Evolutionary conservation across 208 protist genomes (phyloP).

Genomic region (Phytomonas sp.): DNA sequence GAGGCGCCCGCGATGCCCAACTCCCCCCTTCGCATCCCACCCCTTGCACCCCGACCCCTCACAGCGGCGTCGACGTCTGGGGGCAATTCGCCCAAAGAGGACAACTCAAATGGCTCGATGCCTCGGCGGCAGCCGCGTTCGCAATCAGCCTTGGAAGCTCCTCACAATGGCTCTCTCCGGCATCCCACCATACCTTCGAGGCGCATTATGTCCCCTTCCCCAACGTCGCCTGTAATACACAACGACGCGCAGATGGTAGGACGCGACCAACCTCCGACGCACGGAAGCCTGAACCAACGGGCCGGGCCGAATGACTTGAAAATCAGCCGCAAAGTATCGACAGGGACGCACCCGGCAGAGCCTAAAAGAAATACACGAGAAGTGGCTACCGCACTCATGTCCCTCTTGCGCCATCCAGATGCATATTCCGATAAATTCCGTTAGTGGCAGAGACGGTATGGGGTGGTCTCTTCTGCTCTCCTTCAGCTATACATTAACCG

Average conservation of each 20-base stretch:
- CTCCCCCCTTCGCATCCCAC: not conserved
- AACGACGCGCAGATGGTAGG: not conserved
- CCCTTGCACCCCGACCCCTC: not conserved
- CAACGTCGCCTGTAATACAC: not conserved
- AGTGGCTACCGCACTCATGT: slow-evolving; percentile 7
- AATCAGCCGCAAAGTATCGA: not conserved
- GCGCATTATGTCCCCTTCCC: not conserved
- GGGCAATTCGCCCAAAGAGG: not conserved
- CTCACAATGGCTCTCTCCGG: too few species aligned
- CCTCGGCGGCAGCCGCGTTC: not conserved
- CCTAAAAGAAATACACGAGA: not conserved
- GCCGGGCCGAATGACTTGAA: not conserved
- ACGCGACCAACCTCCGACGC: not conserved
- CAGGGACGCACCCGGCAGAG: not conserved
- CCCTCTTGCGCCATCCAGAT: not conserved
- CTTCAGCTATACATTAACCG: too few species aligned
- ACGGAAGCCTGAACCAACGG: not conserved
- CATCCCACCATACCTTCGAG: too few species aligned
- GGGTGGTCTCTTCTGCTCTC: not conserved
- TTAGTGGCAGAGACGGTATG: not conserved
- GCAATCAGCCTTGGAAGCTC: not conserved
- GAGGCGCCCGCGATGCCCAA: not conserved
- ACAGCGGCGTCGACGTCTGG: not conserved
- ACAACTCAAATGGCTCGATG: not conserved
- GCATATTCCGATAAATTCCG: not conserved